These are phyloP conservation scores for Leptomonas seymouri DNA, from an alignment of 208 protist species.

Conservation along the genomic window DNA sequence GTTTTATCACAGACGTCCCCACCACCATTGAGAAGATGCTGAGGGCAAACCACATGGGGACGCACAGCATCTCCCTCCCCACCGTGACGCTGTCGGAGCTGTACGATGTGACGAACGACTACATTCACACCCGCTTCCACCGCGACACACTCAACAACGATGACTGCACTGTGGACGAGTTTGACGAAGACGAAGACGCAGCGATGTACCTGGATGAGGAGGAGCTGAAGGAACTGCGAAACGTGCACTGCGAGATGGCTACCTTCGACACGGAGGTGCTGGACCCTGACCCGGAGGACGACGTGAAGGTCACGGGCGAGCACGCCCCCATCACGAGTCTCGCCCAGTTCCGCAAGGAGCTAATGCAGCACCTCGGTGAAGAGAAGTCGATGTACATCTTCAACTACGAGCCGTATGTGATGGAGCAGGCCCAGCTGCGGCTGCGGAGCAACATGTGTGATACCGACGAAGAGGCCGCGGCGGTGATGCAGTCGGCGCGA, in stretches of 20 bases:
- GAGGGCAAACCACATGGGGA: slow-evolving; percentile 73
- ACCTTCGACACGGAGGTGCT: slow-evolving; percentile 81
- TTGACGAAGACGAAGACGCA: slow-evolving; percentile 62
- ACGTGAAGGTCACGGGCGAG: slow-evolving; percentile 70
- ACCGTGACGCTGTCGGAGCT: slow-evolving; percentile 84
- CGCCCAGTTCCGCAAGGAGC: slow-evolving; percentile 83
- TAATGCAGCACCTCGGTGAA: slow-evolving; percentile 60
- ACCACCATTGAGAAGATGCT: slow-evolving; percentile 86
- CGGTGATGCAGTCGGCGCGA: slow-evolving; percentile 40
- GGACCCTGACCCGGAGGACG: slow-evolving; percentile 39
- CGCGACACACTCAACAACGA: slow-evolving; percentile 26
- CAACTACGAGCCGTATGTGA: slow-evolving; percentile 88
- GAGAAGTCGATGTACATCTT: slow-evolving; percentile 76
- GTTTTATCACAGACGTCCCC: slow-evolving; percentile 67
- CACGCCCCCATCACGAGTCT: slow-evolving; percentile 72
- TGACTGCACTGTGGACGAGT: slow-evolving; percentile 39
- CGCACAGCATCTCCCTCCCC: slow-evolving; percentile 82
- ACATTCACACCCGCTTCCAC: slow-evolving; percentile 74
- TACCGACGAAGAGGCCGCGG: slow-evolving; percentile 60
- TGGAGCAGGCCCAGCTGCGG: slow-evolving; percentile 82
- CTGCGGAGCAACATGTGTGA: slow-evolving; percentile 80
- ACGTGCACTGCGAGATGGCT: slow-evolving; percentile 85
- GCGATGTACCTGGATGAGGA: slow-evolving; percentile 35
- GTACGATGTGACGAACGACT: slow-evolving; percentile 83
- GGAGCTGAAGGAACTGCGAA: slow-evolving; percentile 38